phyloP scores from a whole-genome alignment of 2,329 filamentous ascomycete genomes.

The Fusarium sublunatum region DNA sequence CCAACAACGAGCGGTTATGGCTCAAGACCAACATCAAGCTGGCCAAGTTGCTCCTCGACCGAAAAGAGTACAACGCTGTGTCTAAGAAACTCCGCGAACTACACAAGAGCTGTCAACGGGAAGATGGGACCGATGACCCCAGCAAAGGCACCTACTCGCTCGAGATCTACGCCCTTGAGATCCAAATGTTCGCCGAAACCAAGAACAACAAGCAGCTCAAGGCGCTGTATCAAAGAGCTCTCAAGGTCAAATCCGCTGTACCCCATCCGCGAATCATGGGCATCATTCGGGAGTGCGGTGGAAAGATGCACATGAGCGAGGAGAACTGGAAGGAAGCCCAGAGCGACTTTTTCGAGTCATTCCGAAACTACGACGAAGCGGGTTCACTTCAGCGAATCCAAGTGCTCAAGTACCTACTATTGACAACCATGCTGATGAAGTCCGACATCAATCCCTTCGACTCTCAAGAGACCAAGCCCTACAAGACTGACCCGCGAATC shows the following conservation, averaged over 20 bases:
- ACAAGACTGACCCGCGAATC: constrained; percentile 94
- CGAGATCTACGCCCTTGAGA: constrained; percentile 96
- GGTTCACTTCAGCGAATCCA: constrained; percentile 96
- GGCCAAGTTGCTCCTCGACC: constrained; percentile 88
- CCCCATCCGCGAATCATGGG: constrained; percentile 99
- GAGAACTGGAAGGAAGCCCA: constrained; percentile 99
- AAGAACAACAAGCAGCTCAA: constrained; percentile 98
- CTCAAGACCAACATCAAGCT: constrained; percentile 99
- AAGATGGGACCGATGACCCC: constrained; percentile 89
- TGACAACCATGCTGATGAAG: constrained; percentile 98
- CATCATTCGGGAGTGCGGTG: constrained; percentile 97
- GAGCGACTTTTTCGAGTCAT: constrained; percentile 98
- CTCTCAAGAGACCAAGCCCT: constrained; percentile 98
- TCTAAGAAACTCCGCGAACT: constrained; percentile 88
- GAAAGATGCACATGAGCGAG: constrained; percentile 99
- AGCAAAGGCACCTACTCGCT: constrained; percentile 96
- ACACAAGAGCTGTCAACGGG: constrained; percentile 86
- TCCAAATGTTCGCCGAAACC: constrained; percentile 97
- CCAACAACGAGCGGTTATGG: constrained; percentile 97
- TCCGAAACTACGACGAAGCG: constrained; percentile 98
- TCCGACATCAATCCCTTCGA: constrained; percentile 99
- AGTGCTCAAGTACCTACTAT: constrained; percentile 94
- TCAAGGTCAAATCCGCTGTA: constrained; percentile 94
- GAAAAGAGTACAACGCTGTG: constrained; percentile 85
- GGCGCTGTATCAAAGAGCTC: constrained; percentile 87